A percentile compares a stretch with the other conserved stretches of the same genome.
These are phyloP conservation scores for Adansonia madagascariensis DNA, from an alignment of 441 rosid genomes.

Conservation along the genomic window DNA sequence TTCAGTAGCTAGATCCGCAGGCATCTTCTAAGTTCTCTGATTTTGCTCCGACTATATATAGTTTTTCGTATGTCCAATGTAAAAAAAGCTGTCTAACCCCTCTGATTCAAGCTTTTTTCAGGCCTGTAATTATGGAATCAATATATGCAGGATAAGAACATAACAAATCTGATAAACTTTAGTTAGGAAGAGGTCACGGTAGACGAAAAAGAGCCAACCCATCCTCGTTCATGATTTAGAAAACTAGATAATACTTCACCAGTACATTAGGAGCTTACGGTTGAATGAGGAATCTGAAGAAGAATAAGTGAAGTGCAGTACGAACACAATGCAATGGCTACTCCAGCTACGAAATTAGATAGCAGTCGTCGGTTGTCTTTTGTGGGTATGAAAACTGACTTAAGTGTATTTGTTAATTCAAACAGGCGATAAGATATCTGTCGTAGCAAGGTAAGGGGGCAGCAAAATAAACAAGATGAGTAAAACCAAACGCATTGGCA, in stretches of 20 bases:
- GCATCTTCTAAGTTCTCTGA: conserved; percentile 33
- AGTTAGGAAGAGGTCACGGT: too few species aligned
- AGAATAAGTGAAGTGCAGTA: conserved; percentile 65
- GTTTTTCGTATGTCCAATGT: not conserved
- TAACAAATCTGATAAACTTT: not conserved
- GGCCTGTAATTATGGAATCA: conserved; percentile 34
- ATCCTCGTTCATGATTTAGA: not conserved
- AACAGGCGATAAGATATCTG: conserved; percentile 86
- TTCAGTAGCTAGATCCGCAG: conserved; percentile 15
- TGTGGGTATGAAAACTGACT: conserved; percentile 73
- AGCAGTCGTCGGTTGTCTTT: conserved; percentile 70
- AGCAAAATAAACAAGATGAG: too few species aligned
- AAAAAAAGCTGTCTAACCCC: conserved; percentile 20
- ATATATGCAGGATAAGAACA: conserved; percentile 12
- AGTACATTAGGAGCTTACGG: conserved; percentile 50
- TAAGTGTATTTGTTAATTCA: conserved; percentile 75
- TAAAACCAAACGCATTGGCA: too few species aligned
- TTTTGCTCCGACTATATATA: conserved; percentile 32
- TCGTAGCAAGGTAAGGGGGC: conserved; percentile 29
- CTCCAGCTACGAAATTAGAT: conserved; percentile 64
- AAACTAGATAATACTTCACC: not conserved
- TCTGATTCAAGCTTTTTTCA: conserved; percentile 18
- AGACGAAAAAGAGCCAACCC: not conserved
- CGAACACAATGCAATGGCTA: conserved; percentile 55
- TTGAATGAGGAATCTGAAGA: conserved; percentile 72